Evolutionary conservation across 2,329 filamentous ascomycete species (phyloP).

Genomic region (Colletotrichum echinochloae): DNA sequence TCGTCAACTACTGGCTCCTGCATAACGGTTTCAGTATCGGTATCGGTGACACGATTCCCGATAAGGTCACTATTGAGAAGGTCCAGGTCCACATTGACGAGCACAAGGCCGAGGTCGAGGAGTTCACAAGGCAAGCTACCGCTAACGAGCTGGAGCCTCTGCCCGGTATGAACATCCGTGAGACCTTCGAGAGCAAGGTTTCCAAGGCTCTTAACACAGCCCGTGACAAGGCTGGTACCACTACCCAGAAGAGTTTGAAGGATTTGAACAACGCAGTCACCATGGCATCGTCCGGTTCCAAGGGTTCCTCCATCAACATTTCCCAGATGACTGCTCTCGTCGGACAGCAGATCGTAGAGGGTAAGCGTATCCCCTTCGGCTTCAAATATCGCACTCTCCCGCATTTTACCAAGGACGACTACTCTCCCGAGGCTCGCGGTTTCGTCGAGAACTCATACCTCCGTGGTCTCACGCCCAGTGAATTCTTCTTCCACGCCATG

Average conservation of each 20-base stretch:
- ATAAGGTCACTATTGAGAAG: slow-evolving; percentile 83
- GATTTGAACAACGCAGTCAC: slow-evolving; percentile 96
- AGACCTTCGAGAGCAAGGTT: slow-evolving; percentile 98
- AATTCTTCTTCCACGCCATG: slow-evolving; percentile 99
- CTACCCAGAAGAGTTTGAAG: slow-evolving; percentile 91
- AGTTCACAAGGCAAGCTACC: slow-evolving; percentile 82
- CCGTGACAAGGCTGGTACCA: slow-evolving; percentile 95
- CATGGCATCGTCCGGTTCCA: slow-evolving; percentile 97
- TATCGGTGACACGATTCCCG: slow-evolving; percentile 97
- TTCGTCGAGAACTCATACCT: slow-evolving; percentile 99
- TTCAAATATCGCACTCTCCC: slow-evolving; percentile 98
- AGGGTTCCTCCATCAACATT: slow-evolving; percentile 99
- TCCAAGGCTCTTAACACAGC: slow-evolving; percentile 94
- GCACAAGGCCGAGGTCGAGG: slow-evolving; percentile 84
- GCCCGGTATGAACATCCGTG: slow-evolving; percentile 98
- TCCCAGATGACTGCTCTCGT: slow-evolving; percentile 99
- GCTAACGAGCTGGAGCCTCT: slow-evolving; percentile 90
- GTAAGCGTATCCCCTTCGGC: slow-evolving; percentile 98
- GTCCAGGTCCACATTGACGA: slow-evolving; percentile 85
- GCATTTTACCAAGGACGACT: slow-evolving; percentile 99
- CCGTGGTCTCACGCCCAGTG: slow-evolving; percentile 91
- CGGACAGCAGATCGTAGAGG: slow-evolving; percentile 97
- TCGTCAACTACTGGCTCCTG: slow-evolving; percentile 96
- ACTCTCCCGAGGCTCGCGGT: slow-evolving; percentile 94
- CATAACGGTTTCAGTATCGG: slow-evolving; percentile 98